phyloP scores from a whole-genome alignment of 2,329 filamentous ascomycete species.

The Ophiostoma ulmi region DNA sequence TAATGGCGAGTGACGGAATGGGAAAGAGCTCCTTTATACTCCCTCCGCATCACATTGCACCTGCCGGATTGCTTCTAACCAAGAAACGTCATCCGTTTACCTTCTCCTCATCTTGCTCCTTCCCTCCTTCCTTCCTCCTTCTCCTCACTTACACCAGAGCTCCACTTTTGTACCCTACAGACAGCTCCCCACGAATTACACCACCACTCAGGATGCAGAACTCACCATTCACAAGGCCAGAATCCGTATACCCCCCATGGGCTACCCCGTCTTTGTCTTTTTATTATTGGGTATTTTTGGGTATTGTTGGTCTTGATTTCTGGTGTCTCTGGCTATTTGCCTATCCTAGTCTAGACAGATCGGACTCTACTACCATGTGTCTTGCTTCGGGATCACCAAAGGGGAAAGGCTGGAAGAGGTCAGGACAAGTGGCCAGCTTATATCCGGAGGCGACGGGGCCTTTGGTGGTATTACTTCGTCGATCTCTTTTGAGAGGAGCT shows the following conservation, averaged over 20 bases:
- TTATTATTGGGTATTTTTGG: not conserved
- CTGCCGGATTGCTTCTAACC: not conserved
- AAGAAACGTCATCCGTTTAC: not conserved
- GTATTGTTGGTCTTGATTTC: not conserved
- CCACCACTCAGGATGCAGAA: not conserved
- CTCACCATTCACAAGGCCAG: not conserved
- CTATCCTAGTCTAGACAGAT: not conserved
- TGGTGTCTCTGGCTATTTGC: not conserved
- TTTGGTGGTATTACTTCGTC: not conserved
- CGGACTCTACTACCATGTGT: not conserved
- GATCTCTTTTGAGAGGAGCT: not conserved
- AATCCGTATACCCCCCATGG: not conserved
- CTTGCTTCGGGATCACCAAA: conserved; percentile 8
- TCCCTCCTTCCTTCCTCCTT: not conserved
- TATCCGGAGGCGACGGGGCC: not conserved
- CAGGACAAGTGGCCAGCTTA: not conserved
- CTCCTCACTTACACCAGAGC: conserved; percentile 9
- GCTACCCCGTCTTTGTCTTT: not conserved
- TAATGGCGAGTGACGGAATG: not conserved
- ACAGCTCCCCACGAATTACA: not conserved
- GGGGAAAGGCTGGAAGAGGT: not conserved
- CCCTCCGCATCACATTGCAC: not conserved
- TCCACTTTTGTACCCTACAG: not conserved
- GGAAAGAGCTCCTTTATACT: not conserved
- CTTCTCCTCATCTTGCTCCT: conserved; percentile 3